Conservation (phyloP, 768 basidiomycete species). For the Tylopilus subfusipes region DNA sequence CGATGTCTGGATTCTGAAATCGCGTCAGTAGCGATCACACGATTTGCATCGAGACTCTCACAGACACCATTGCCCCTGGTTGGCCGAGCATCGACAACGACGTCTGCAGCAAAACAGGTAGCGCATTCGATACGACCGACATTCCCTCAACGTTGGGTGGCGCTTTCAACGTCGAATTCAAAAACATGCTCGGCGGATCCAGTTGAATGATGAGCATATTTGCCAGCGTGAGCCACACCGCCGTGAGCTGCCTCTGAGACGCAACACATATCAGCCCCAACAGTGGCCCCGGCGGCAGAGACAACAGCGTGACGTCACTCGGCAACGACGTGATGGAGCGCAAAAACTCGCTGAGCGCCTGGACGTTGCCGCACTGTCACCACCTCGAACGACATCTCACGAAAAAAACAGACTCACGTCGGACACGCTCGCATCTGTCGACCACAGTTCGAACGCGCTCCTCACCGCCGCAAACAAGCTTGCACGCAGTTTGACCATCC, state of each 20-base stretch:
- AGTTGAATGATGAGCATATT: slow-evolving; percentile 79
- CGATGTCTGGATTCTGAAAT: slow-evolving; percentile 82
- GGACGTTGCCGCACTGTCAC: slow-evolving; percentile 3
- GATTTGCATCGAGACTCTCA: slow-evolving; percentile 34
- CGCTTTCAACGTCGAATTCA: slow-evolving; percentile 41
- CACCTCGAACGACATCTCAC: background rate
- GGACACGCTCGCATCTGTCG: slow-evolving; percentile 69
- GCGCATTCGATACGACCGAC: slow-evolving; percentile 48
- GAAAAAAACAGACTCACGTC: slow-evolving; percentile 51
- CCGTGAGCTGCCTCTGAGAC: slow-evolving; percentile 66
- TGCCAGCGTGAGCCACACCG: slow-evolving; percentile 81
- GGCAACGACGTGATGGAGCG: slow-evolving; percentile 84
- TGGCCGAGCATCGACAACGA: slow-evolving; percentile 51
- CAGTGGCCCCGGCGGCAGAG: slow-evolving; percentile 77
- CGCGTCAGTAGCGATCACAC: slow-evolving; percentile 5
- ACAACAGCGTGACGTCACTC: slow-evolving; percentile 70
- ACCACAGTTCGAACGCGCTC: slow-evolving; percentile 70
- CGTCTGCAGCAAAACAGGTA: slow-evolving; percentile 58
- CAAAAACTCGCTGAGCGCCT: slow-evolving; percentile 81
- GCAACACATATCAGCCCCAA: slow-evolving; percentile 76
- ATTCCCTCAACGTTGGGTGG: slow-evolving; percentile 55
- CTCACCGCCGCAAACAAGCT: slow-evolving; percentile 58
- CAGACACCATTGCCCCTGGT: slow-evolving; percentile 66
- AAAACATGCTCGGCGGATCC: slow-evolving; percentile 58
- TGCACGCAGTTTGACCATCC: slow-evolving; percentile 62